Evolutionary conservation across 495 filamentous ascomycete species (phyloP), one percentile per base, ranked within the genome.

Genomic region (Halenospora varia): DNA sequence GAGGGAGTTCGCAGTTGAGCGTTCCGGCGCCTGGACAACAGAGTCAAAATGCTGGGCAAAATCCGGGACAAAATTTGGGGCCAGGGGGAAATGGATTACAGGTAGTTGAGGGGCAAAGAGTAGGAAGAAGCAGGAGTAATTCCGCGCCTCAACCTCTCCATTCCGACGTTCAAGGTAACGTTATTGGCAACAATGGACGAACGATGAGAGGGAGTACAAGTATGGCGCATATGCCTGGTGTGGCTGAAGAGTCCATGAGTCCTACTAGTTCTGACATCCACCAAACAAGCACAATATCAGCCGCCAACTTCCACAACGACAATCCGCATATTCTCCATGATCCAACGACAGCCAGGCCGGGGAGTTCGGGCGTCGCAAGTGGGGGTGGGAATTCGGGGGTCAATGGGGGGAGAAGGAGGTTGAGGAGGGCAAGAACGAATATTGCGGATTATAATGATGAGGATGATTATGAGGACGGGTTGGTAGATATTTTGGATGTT

Each of bases 401-500:
- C n/a, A n/a, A n/a, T n/a, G n/a, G n/a, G n/a, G n/a, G n/a, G n/a
- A n/a, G n/a, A n/a, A n/a, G n/a, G n/a, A 47, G 44, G 44, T 11
- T 47, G n/a, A n/a, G n/a, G 18, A 65, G 69, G 2, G 57, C 59
- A 13, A 55, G 53, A 17, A 45, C 57, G 25, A 62, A 53, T 44
- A 57, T 69, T 10, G 25, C 23, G 10, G 17, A 47, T 25, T 1
- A 48, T 39, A 13, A 60, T 29, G 25, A 49, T 10, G 25, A 46
- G 13, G 47, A 68, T 9, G 77, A 83, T 52, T 82, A 85, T 61
- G 82, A 84, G 23, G 56, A 78, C 19, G 75, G 80, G 24, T 67
- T 90, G 24, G 84, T 88, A 24, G 85, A 90, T 67, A 74, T 88
- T 39, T 68, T 90, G 19, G 87, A 90, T 68, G 82, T 86, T 19